Conservation (phyloP, 768 basidiomycete genomes). For the Russula dissimulans region DNA sequence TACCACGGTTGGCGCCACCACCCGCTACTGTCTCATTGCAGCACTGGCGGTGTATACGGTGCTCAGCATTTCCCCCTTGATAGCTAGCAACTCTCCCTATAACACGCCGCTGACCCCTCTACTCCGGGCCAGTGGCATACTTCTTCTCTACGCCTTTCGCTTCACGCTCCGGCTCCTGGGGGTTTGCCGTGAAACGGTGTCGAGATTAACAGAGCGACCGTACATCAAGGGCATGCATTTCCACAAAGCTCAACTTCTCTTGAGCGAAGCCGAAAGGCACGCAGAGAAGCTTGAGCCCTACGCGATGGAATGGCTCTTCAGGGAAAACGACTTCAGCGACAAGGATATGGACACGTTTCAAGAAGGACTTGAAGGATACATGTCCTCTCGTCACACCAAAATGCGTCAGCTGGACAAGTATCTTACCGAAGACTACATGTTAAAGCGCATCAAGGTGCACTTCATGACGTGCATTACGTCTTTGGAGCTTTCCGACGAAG, state of each 20-base stretch:
- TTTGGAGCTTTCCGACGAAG: neutral
- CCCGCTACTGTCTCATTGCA: neutral
- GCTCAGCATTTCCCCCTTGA: conserved; percentile 9
- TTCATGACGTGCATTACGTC: conserved; percentile 6
- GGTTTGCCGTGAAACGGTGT: neutral
- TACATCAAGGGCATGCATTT: neutral
- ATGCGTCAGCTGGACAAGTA: neutral
- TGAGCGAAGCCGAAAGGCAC: neutral
- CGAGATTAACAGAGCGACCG: neutral
- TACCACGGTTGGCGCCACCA: neutral
- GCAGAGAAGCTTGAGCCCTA: neutral
- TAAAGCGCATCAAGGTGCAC: conserved; percentile 1
- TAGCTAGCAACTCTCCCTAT: conserved; percentile 7
- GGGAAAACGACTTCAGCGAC: conserved; percentile 4
- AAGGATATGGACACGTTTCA: conserved; percentile 8
- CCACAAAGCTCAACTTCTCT: neutral
- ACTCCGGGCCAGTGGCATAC: neutral
- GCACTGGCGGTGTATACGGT: neutral
- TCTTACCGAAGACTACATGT: neutral
- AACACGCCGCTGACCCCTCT: conserved; percentile 8
- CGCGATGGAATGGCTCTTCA: conserved; percentile 8
- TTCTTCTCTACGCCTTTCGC: neutral
- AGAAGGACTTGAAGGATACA: conserved; percentile 7
- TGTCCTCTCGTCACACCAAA: neutral
- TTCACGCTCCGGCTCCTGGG: too few species aligned